phyloP scores from a whole-genome alignment of 2,329 filamentous ascomycete species.

The Fusarium euwallaceae region DNA sequence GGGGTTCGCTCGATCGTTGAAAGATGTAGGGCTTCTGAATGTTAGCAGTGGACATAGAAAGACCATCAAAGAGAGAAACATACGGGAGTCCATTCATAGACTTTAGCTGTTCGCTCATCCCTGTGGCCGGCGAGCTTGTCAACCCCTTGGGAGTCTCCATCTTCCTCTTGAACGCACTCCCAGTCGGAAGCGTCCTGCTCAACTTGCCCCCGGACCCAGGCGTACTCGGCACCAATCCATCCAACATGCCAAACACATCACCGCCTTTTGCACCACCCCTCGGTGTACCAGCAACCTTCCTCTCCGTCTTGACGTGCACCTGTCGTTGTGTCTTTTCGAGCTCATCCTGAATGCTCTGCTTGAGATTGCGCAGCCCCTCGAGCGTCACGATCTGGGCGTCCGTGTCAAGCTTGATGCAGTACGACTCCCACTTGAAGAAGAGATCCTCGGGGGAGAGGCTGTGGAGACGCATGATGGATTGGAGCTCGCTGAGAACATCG shows the following conservation, averaged over 20 bases:
- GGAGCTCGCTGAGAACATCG: constrained; percentile 84
- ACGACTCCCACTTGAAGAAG: constrained; percentile 99
- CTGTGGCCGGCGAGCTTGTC: constrained; percentile 52
- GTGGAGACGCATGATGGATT: constrained; percentile 88
- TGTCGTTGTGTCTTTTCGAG: constrained; percentile 82
- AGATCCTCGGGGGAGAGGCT: constrained; percentile 85
- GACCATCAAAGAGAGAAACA: constrained; percentile 16
- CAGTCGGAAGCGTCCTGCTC: constrained; percentile 51
- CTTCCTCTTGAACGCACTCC: constrained; percentile 51
- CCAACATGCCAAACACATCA: constrained; percentile 89
- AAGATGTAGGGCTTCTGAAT: constrained; percentile 56
- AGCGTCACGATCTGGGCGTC: constrained; percentile 79
- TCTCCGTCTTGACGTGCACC: constrained; percentile 72
- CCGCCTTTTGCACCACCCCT: constrained; percentile 67
- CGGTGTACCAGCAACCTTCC: constrained; percentile 73
- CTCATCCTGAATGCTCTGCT: constrained; percentile 86
- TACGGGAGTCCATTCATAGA: constrained; percentile 48
- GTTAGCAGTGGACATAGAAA: constrained; percentile 5
- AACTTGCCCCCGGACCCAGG: constrained; percentile 61
- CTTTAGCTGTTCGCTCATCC: constrained; percentile 52
- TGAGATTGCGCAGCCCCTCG: constrained; percentile 80
- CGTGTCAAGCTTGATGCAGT: constrained; percentile 92
- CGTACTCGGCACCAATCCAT: constrained; percentile 76
- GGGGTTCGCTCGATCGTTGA: constrained; percentile 81
- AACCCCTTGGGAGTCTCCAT: constrained; percentile 46